These are phyloP conservation scores for Hawksworthiomyces lignivorus DNA, from an alignment of 2,329 filamentous ascomycete species.

Conservation along the genomic window DNA sequence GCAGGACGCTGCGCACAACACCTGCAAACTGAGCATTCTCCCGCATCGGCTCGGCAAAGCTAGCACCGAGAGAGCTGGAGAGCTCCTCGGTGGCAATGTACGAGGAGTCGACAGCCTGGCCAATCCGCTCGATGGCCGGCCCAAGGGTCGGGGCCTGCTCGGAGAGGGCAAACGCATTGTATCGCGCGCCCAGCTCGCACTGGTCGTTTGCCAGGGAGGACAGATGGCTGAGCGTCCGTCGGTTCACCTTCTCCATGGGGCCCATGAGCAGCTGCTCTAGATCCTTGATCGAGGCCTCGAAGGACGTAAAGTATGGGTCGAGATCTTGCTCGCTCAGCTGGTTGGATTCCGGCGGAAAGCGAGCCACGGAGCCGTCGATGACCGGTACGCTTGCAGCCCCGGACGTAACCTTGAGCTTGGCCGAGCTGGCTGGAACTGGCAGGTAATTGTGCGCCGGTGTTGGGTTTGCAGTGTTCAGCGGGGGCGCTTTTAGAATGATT, in stretches of 20 bases:
- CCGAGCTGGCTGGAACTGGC: conserved; percentile 75
- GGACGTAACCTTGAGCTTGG: conserved; percentile 65
- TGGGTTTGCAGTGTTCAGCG: conserved; percentile 87
- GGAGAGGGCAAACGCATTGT: conserved; percentile 92
- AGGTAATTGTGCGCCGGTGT: conserved; percentile 79
- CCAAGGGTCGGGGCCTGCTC: conserved; percentile 85
- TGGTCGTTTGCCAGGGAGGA: conserved; percentile 79
- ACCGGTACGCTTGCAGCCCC: conserved; percentile 16
- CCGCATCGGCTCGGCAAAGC: conserved; percentile 94
- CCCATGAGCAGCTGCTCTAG: conserved; percentile 82
- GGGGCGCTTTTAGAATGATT: conserved; percentile 89
- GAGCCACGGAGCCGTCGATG: conserved; percentile 26
- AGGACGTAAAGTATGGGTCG: conserved; percentile 92
- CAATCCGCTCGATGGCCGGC: conserved; percentile 86
- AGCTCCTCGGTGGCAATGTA: conserved; percentile 95
- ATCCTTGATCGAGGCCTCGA: conserved; percentile 86
- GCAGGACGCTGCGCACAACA: conserved; percentile 79
- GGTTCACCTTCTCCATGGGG: conserved; percentile 94
- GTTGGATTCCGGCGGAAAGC: conserved; percentile 74
- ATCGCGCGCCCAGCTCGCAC: conserved; percentile 88
- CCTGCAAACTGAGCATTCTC: conserved; percentile 96
- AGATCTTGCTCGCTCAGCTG: conserved; percentile 80
- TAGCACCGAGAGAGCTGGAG: conserved; percentile 78
- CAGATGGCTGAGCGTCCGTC: conserved; percentile 77
- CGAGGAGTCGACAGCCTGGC: conserved; percentile 89